Conservation (phyloP, 139 green algal species). For the Coelastrella sp. region DNA sequence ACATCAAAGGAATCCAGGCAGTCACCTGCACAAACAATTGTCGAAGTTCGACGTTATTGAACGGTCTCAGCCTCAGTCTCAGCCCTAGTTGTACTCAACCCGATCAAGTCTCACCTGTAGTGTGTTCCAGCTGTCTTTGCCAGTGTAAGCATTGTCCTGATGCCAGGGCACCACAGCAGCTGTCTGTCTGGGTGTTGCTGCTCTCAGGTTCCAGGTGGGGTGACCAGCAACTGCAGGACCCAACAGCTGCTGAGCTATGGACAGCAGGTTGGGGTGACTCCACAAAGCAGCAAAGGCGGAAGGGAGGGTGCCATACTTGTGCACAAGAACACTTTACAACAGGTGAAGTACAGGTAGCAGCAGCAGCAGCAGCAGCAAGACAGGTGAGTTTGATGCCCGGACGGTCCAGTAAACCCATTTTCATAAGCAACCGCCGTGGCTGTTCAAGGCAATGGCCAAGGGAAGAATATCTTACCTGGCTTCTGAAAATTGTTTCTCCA, state of each 20-base stretch:
- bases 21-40: slow-evolving; percentile 13
- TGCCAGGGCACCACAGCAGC: slow-evolving; percentile 24
- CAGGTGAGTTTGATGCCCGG: not conserved
- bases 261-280: slow-evolving; percentile 14
- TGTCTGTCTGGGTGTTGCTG: slow-evolving; percentile 14
- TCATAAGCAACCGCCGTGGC: too few relatives aligned
- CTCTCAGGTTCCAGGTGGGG: slow-evolving; percentile 33
- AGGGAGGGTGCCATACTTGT: slow-evolving; percentile 27
- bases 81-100: too few relatives aligned
- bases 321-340: slow-evolving; percentile 20
- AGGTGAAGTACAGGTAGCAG: not conserved
- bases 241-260: slow-evolving; percentile 37
- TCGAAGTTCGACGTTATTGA: not conserved
- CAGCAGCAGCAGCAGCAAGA: not conserved
- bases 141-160: slow-evolving; percentile 36
- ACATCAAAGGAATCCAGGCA: slow-evolving; percentile 34
- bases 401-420: too few relatives aligned
- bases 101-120: too few relatives aligned
- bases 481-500: slow-evolving; percentile 26
- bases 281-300: slow-evolving; percentile 31
- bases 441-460: too few relatives aligned
- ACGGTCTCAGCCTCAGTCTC: not conserved
- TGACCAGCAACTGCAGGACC: slow-evolving; percentile 29
- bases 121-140: slow-evolving; percentile 10
- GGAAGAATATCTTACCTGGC: slow-evolving; percentile 36